phyloP scores from a whole-genome alignment of 345 rosid genomes.

The Rubroshorea leprosula region DNA sequence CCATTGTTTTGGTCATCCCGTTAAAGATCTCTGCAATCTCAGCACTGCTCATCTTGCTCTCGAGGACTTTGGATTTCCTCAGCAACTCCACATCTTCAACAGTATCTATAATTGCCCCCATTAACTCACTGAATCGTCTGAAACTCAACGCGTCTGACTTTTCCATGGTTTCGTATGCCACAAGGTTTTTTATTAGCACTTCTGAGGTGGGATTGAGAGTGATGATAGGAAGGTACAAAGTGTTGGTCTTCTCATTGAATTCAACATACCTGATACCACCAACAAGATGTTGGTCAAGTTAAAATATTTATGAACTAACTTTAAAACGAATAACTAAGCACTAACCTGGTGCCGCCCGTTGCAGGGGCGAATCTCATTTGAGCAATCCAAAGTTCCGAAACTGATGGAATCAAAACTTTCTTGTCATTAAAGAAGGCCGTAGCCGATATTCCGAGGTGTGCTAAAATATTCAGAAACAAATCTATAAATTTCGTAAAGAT shows the following conservation, averaged over 20 bases:
- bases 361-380: background rate
- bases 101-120: constrained; percentile 16
- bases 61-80: background rate
- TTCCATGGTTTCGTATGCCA: constrained; percentile 19
- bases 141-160: constrained; percentile 3
- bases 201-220: constrained; percentile 13
- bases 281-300: background rate
- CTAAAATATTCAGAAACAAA: background rate
- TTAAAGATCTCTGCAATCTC: constrained; percentile 5
- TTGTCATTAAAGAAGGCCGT: background rate
- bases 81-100: constrained; percentile 20
- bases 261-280: background rate
- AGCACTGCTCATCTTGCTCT: background rate
- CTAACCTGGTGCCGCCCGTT: background rate
- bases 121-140: constrained; percentile 16
- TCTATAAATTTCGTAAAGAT: background rate
- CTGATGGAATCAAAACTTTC: constrained; percentile 5
- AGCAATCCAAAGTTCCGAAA: background rate
- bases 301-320: background rate
- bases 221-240: constrained; percentile 3
- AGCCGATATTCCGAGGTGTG: background rate
- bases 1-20: constrained; percentile 5
- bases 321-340: background rate
- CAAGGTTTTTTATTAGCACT: constrained; percentile 20
- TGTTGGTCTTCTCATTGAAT: background rate